phyloP scores from a whole-genome alignment of 495 filamentous ascomycete genomes.

The Neurospora intermedia region DNA sequence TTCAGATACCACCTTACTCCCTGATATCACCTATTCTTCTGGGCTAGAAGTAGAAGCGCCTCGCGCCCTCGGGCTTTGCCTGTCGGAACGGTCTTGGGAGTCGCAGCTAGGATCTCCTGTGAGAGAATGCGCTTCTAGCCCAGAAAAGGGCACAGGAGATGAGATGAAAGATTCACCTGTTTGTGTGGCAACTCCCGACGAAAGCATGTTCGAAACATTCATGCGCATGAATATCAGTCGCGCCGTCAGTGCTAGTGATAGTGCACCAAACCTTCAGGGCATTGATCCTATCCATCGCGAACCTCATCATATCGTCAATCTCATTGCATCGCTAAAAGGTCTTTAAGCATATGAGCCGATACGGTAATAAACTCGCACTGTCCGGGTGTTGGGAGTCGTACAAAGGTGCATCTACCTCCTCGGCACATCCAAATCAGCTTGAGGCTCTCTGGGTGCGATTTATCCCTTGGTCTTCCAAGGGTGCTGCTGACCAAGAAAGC shows the following conservation, averaged over 20 bases:
- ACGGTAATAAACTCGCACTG: not conserved
- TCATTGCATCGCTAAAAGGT: no score
- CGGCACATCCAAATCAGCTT: not conserved
- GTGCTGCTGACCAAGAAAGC: not conserved
- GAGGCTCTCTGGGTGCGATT: not conserved
- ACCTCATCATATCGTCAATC: not conserved
- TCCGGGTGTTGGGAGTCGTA: not conserved
- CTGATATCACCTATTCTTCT: no score
- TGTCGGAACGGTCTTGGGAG: no score
- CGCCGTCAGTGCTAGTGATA: not conserved
- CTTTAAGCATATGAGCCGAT: not conserved
- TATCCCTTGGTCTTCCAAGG: not conserved
- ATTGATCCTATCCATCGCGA: not conserved
- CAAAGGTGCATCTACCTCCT: not conserved
- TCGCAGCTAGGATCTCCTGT: no score
- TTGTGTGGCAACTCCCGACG: not conserved
- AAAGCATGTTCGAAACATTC: not conserved
- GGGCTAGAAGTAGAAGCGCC: no score
- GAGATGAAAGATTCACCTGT: not conserved
- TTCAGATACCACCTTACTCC: no score
- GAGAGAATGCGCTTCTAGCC: no score
- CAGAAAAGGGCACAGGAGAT: not conserved
- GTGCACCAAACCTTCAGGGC: no score
- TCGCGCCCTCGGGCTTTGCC: no score
- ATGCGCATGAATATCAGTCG: not conserved